phyloP scores from a whole-genome alignment of 2,329 filamentous ascomycete species.

The Teratosphaeria pseudoeucalypti region DNA sequence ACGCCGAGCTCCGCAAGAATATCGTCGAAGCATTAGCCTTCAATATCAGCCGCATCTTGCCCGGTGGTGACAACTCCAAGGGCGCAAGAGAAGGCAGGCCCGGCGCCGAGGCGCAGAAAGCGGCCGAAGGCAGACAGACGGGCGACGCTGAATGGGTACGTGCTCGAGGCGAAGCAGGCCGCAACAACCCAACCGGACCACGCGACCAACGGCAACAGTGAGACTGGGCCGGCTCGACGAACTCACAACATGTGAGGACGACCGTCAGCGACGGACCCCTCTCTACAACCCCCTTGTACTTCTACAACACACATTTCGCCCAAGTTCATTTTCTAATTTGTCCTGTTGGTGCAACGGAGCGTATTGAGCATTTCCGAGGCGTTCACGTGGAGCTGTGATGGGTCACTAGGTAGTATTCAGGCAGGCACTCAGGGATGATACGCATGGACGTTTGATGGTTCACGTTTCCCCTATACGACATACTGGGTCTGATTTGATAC shows the following conservation, averaged over 20 bases:
- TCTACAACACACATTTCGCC: background rate
- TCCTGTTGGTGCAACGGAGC: background rate
- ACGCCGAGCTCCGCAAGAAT: slow-evolving; percentile 63
- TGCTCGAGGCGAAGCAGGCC: slow-evolving; percentile 2
- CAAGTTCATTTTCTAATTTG: background rate
- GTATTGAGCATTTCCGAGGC: background rate
- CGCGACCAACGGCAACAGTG: slow-evolving; percentile 4
- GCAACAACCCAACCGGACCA: slow-evolving; percentile 4
- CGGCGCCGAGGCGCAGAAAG: slow-evolving; percentile 39
- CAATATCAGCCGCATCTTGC: slow-evolving; percentile 59
- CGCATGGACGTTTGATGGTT: background rate
- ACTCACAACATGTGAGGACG: background rate
- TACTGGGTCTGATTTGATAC: background rate
- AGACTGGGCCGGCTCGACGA: background rate
- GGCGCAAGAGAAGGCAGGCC: slow-evolving; percentile 17
- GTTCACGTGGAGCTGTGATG: background rate
- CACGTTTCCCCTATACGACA: background rate
- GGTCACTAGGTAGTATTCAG: background rate
- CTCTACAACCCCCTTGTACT: background rate
- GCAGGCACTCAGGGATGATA: background rate
- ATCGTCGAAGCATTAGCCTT: slow-evolving; percentile 64
- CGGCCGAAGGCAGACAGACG: slow-evolving; percentile 20
- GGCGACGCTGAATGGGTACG: slow-evolving; percentile 5
- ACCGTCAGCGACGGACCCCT: background rate
- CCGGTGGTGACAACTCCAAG: slow-evolving; percentile 30